Conservation (phyloP, 1,284 basidiomycete genomes). For the Boletus semigastroideus region DNA sequence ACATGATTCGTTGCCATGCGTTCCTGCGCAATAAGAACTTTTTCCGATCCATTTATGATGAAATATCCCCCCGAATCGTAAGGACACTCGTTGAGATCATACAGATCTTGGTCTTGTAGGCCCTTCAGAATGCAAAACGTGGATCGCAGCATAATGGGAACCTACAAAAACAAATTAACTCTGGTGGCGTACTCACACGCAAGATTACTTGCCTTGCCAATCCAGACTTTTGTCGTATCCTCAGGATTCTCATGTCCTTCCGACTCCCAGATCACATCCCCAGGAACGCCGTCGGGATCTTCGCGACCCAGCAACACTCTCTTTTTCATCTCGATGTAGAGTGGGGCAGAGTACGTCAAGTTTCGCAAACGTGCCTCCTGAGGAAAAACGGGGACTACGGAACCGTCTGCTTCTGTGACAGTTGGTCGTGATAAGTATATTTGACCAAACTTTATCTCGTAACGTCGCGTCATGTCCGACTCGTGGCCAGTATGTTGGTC, state of each 20-base stretch:
- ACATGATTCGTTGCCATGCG: slow-evolving; percentile 99
- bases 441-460: slow-evolving; percentile 97
- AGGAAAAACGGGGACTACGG: slow-evolving; percentile 92
- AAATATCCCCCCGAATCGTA: slow-evolving; percentile 99
- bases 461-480: slow-evolving; percentile 83
- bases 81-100: slow-evolving; percentile 95
- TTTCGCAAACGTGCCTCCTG: slow-evolving; percentile 96
- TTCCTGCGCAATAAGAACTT: slow-evolving; percentile 98
- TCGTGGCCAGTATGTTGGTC: slow-evolving; percentile 92
- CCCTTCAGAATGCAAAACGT: slow-evolving; percentile 91
- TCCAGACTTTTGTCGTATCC: slow-evolving; percentile 87
- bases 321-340: slow-evolving; percentile 97
- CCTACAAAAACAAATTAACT: slow-evolving; percentile 46
- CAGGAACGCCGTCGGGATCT: slow-evolving; percentile 78
- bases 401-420: slow-evolving; percentile 94
- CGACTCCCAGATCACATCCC: slow-evolving; percentile 81
- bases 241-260: slow-evolving; percentile 66
- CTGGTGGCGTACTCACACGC: slow-evolving; percentile 1
- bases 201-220: slow-evolving; percentile 77
- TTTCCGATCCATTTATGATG: slow-evolving; percentile 99
- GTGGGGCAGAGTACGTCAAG: slow-evolving; percentile 91
- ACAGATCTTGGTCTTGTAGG: slow-evolving; percentile 79
- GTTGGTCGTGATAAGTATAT: slow-evolving; percentile 96
- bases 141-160: slow-evolving; percentile 97
- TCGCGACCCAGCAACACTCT: slow-evolving; percentile 78